Evolutionary conservation across 2,329 filamentous ascomycete genomes (phyloP).

Genomic region (Penicillium sclerotigenum): DNA sequence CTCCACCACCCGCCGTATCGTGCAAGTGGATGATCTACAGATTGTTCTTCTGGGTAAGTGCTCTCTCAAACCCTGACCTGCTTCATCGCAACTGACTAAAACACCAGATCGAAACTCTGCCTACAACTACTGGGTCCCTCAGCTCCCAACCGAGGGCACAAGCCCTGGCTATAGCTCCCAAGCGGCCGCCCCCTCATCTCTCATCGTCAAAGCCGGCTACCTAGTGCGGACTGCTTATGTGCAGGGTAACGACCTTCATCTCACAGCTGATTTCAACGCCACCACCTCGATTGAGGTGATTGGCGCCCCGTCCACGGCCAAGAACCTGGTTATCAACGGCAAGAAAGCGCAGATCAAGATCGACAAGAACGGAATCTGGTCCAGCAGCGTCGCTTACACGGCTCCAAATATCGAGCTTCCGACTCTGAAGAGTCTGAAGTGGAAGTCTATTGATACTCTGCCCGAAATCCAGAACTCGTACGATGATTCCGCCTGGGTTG

Average conservation of each 20-base stretch:
- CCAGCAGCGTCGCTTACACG: constrained; percentile 51
- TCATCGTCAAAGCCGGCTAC: constrained; percentile 46
- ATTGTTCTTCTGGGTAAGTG: constrained; percentile 54
- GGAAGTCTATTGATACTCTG: constrained; percentile 68
- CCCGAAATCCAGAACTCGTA: constrained; percentile 65
- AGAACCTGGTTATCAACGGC: constrained; percentile 62
- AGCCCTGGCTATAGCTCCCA: constrained; percentile 32
- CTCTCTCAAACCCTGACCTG: not conserved
- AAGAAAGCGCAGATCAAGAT: constrained; percentile 42
- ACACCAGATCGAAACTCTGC: constrained; percentile 50
- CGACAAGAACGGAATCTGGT: constrained; percentile 49
- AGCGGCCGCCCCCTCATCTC: constrained; percentile 30
- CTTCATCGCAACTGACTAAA: constrained; percentile 10
- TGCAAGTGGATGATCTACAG: constrained; percentile 45
- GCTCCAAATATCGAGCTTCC: constrained; percentile 56
- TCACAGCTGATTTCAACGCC: constrained; percentile 69
- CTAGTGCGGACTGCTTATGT: constrained; percentile 51
- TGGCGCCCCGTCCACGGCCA: constrained; percentile 55
- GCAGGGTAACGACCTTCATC: constrained; percentile 54
- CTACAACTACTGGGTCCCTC: constrained; percentile 46
- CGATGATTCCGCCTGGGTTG: constrained; percentile 66
- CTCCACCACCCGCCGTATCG: constrained; percentile 45
- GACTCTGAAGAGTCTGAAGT: constrained; percentile 56
- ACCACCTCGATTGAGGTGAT: constrained; percentile 68
- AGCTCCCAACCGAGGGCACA: constrained; percentile 31